Base-by-base conservation (phyloP, 352 stramenopile species). In the Thalassiosira hispida region DNA sequence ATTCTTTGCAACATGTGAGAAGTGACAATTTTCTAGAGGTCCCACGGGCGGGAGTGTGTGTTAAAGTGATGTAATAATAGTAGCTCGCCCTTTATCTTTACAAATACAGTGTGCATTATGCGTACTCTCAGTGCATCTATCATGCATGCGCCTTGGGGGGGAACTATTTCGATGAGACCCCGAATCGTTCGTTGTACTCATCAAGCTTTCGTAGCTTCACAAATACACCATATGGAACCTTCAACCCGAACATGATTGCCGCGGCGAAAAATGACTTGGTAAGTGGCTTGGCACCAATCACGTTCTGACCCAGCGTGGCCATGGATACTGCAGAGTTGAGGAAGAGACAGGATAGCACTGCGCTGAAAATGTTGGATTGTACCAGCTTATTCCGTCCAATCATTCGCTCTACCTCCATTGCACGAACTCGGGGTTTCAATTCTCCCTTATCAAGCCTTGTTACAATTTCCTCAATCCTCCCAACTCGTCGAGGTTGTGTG, bases 341-440 rank as follows among this genome's bases (percentile, higher is more conserved):
- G 18, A 93, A 80, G 12, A 93, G 35, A 42, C 85, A 81, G 0
- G 86, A 79, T 11, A 93, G 53, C 11, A 93, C 80, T n/a, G 79
- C 87, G 33, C 87, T 83, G 51, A 92, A 92, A 35, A 79, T 90
- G 47, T 91, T 92, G 18, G 74, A 77, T 72, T 96, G 90, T 25
- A 93, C 83, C 20, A 95, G 56, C 59, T 94, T 93, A 63, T 91
- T 91, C 59, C 92, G 71, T 47, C 95, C 80, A 27, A 93, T 85
- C 75, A 90, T 82, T 66, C 86, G 42, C 77, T 95, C 94, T n/a
- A 92, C 86, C 73, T 97, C 93, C 47, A 96, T 77, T 20, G 94
- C 90, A 47, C 92, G 84, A 27, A 96, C 93, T 35, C 93, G 78
- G 1, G 96, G 77, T 77, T 96, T 96, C 20, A 97, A 89, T 61